These are phyloP conservation scores for Phytopythium cucurbitacearum DNA, from an alignment of 352 stramenopile genomes.

Conservation along the genomic window DNA sequence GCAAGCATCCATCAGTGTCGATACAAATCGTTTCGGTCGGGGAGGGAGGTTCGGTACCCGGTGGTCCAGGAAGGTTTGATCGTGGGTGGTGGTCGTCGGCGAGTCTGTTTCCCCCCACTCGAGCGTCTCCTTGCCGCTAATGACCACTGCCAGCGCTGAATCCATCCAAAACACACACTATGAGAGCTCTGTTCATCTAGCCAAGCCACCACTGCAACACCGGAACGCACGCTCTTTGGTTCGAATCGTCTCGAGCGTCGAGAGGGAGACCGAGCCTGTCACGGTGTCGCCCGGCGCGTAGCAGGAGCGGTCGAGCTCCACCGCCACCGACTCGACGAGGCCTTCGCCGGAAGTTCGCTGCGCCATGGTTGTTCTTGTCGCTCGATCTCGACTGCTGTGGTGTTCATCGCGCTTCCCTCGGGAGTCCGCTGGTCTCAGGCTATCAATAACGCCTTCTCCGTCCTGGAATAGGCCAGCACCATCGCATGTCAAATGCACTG, in stretches of 20 bases:
- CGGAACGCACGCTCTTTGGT: slow-evolving; percentile 21
- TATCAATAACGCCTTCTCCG: no score
- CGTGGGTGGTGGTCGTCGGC: slow-evolving; percentile 20
- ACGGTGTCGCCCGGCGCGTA: slow-evolving; percentile 25
- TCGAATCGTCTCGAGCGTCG: slow-evolving; percentile 16
- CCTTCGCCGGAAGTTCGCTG: slow-evolving; percentile 23
- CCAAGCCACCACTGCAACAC: not conserved
- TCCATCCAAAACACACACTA: not conserved
- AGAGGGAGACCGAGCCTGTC: slow-evolving; percentile 15
- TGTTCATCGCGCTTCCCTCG: no score
- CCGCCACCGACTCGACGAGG: slow-evolving; percentile 17
- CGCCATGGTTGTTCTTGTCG: slow-evolving; percentile 7
- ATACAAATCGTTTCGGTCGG: not conserved
- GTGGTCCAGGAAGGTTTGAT: slow-evolving; percentile 27
- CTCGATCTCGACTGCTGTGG: no score
- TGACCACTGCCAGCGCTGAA: slow-evolving; percentile 17
- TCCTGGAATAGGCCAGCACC: no score
- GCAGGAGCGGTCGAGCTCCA: slow-evolving; percentile 18
- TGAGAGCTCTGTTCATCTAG: not conserved
- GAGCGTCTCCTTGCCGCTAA: slow-evolving; percentile 20
- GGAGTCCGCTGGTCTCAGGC: no score
- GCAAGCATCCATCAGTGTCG: not conserved
- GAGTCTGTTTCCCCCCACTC: slow-evolving; percentile 26
- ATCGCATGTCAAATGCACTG: no score
- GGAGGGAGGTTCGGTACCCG: not conserved